Evolutionary conservation across 2,329 filamentous ascomycete genomes (phyloP), one percentile per base, ranked within the genome.

Genomic region (Fusarium kyushuense): DNA sequence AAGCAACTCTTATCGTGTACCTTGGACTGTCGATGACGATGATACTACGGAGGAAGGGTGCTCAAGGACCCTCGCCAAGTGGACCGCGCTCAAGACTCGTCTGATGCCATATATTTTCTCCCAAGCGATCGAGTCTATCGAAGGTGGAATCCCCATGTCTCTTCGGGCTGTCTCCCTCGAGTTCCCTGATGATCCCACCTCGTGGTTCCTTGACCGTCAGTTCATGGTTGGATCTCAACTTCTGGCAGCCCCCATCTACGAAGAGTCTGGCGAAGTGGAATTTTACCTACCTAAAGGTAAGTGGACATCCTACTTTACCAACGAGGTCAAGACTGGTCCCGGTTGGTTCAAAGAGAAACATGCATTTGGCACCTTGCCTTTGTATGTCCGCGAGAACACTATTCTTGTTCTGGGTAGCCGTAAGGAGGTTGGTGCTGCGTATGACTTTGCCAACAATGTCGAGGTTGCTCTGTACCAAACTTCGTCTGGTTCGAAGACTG

Each of bases 201-300:
- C 86, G 0, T 92, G 90, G 86, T 84, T 82, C 52, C 82, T 91
- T 45, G 90, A 93, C 76, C 85, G 88, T 32, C 88, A 92, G 75
- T 93, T 92, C 77, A 90, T 93, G 87, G 81, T 93, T n/a, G 91
- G 91, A 3, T 83, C 84, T 17, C 84, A 83, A 51, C 76, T 93
- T 33, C 79, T 93, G 10, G 87, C 88, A 7, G 88, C 88, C 3
- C 89, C 89, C 2, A 81, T 91, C 3, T 91, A 90, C 63, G 83
- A 85, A 13, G 86, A 91, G 74, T 82, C 83, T 2, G 89, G 88
- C 1, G 84, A 84, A 35, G 89, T 89, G 1, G 86, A 90, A 57
- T 90, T 91, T 75, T 93, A 93, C 75, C 79, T 90, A 17, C 79
- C 86, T 66, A 69, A 74, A 71, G 79, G 84, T 54, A 76, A 74